Evolutionary conservation across 495 filamentous ascomycete genomes (phyloP), one percentile per base, ranked within the genome.

Genomic region (Podospora fimiseda): DNA sequence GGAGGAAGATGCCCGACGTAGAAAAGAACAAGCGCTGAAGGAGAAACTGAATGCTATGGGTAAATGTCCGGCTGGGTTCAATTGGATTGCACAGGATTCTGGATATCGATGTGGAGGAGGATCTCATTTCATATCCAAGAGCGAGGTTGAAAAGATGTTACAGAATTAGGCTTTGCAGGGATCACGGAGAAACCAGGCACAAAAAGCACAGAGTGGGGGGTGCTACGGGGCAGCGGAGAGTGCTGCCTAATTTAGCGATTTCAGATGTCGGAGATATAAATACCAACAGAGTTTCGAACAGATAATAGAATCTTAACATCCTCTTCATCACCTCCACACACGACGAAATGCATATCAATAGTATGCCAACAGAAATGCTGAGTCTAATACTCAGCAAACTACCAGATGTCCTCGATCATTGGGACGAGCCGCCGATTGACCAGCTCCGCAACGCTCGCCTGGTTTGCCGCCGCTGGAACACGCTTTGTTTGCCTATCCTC

Each of bases 71-170:
- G 19, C 41, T 24, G 82, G 82, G 0, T 85, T 43, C 60, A 55
- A 59, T 3, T 86, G 82, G 82, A 75, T 84, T 30, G 71, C 69
- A 42, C 74, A 82, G 62, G 47, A 0, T 1, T 54, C 48, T 2
- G 80, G 81, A 5, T 84, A 80, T 62, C 53, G 79, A 14, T 83
- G 82, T 56, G 66, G 70, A 4, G 80, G 70, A 0, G 80, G 81
- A 0, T 50, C 47, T 8, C 79, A 84, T 67, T 81, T 43, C 15
- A 60, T 81, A 15, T 33, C 27, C 27, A 33, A 33, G 27, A 11
- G 27, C 27, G 27, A 33, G 27, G 27, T 33, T 33, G 27, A 33
- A 33, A 33, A 33, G 27, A 33, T 33, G 27, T 6, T 33, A n/a
- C n/a, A n/a, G n/a, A n/a, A n/a, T n/a, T n/a, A n/a, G n/a, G n/a